Evolutionary conservation across 805 yeast species (phyloP).

Genomic region (Candida cerambycidarum): DNA sequence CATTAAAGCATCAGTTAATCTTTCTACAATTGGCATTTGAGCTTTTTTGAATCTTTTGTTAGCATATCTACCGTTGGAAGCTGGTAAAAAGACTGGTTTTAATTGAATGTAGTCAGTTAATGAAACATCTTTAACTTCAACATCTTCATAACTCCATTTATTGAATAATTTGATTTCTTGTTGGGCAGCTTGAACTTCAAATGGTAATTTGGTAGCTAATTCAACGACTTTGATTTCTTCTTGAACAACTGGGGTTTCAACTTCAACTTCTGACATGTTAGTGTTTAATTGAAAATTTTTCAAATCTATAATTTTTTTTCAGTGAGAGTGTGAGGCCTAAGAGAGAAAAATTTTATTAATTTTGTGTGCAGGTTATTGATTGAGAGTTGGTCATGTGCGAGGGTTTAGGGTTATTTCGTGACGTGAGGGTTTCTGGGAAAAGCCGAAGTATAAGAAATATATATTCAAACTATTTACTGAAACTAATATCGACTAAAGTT

Average conservation of each 20-base stretch:
- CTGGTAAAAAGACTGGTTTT: conserved; percentile 96
- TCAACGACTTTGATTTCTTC: conserved; percentile 80
- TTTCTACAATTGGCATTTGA: conserved; percentile 98
- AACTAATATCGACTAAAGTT: conserved; percentile 9
- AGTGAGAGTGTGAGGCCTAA: neutral
- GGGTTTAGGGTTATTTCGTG: neutral
- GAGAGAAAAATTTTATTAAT: conserved; percentile 1
- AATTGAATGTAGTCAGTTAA: conserved; percentile 97
- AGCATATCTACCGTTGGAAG: conserved; percentile 99
- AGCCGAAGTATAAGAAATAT: too few species aligned
- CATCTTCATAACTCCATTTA: conserved; percentile 99
- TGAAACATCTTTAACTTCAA: conserved; percentile 96
- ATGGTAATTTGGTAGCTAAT: conserved; percentile 95
- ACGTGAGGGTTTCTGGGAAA: neutral
- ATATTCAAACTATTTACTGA: neutral
- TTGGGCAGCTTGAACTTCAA: conserved; percentile 93
- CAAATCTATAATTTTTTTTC: conserved; percentile 8
- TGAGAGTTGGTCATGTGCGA: conserved; percentile 2
- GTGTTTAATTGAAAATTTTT: conserved; percentile 9
- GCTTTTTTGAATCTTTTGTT: conserved; percentile 99
- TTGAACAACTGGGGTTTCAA: conserved; percentile 70
- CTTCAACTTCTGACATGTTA: conserved; percentile 83
- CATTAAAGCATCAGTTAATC: conserved; percentile 99
- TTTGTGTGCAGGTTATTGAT: conserved; percentile 1
- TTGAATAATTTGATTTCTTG: conserved; percentile 96